Base-by-base conservation (phyloP, 2,329 filamentous ascomycete species). In the Dryadomyces quercus-mongolicae region DNA sequence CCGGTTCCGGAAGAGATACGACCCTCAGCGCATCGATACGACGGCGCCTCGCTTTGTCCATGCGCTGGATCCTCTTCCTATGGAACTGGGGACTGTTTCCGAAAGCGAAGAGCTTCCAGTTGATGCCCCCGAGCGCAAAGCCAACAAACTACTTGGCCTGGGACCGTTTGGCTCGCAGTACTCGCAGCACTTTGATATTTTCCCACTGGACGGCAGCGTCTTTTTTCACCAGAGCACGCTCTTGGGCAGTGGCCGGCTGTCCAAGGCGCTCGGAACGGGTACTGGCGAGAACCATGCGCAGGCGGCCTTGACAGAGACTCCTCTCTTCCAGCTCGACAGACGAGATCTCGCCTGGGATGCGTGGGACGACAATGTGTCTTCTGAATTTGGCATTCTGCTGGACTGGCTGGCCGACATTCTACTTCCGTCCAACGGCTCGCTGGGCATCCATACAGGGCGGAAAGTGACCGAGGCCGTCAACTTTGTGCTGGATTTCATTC, bases 171-270 rank as follows among this genome's bases (percentile, higher is more conserved):
- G 81, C 1, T 80, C 77, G 1, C 71, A 74, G 22, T 85, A 84
- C 62, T 77, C 80, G 0, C 73, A 77, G 38, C 75, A 85, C 61
- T 85, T 85, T 57, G 80, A 84, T 48, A 65, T 80, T 5, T 81
- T 82, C 53, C 80, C 81, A 18, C 66, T 85, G 34, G 74, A 77
- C 43, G 61, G 65, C 7, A 75, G 74, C 3, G 71, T 77, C 0
- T 84, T 74, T 64, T 84, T 85, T 53, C 80, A 84, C 54, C 71
- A 76, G 57, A 75, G 70, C 52, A 84, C 80, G 0, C 63, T 84
- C 31, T 66, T 85, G 47, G 82, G 81, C 8, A 73, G 71, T 58
- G 80, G 80, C 1, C 65, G 69, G 1, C 61, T 84, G 6, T 63
- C 68, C 18, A 67, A 68, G 31, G 70, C 71, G 3, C 60, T 69